Percentiles rank a stretch among this genome's conserved stretches.
These are phyloP conservation scores for Phaeomoniella chlamydospora DNA, from an alignment of 2,329 filamentous ascomycete species.

Conservation along the genomic window DNA sequence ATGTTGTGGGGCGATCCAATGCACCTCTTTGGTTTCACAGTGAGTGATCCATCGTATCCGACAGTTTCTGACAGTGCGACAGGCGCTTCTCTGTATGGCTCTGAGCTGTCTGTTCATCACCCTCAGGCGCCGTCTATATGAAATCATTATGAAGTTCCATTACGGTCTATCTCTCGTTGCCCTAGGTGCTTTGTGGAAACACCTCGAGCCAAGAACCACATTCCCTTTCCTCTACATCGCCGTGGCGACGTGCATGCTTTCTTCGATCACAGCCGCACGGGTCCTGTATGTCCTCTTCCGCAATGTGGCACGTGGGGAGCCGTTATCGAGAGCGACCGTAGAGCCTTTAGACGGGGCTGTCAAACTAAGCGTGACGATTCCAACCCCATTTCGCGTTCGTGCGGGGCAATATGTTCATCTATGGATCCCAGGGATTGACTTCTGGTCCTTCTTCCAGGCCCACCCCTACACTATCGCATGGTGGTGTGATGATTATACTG, in stretches of 20 bases:
- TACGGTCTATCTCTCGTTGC: conserved; percentile 2
- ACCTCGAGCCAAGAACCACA: conserved; percentile 2
- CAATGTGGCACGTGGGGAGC: conserved; percentile 6
- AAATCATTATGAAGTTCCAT: conserved; percentile 5
- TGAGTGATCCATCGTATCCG: neutral
- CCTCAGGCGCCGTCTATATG: conserved; percentile 1
- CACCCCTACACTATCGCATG: conserved; percentile 15
- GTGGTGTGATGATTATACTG: conserved; percentile 9
- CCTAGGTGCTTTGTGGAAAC: conserved; percentile 1
- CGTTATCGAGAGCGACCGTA: conserved; percentile 1
- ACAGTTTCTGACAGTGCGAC: conserved; percentile 5
- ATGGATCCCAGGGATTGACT: conserved; percentile 8
- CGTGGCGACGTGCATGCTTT: conserved; percentile 5
- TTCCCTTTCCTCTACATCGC: conserved; percentile 9
- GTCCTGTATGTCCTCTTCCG: conserved; percentile 5
- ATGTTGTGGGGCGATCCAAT: conserved; percentile 1
- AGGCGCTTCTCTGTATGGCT: neutral
- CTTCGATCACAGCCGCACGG: conserved; percentile 4
- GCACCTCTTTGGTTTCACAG: conserved; percentile 2
- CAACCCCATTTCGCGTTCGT: conserved; percentile 8
- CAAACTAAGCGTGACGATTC: conserved; percentile 5
- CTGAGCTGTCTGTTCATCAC: conserved; percentile 2
- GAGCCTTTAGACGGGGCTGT: conserved; percentile 3
- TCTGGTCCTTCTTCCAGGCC: conserved; percentile 13
- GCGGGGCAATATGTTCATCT: conserved; percentile 11